Evolutionary conservation across 768 basidiomycete species (phyloP), one percentile per base, ranked within the genome.

Genomic region (Boletus patriciae): DNA sequence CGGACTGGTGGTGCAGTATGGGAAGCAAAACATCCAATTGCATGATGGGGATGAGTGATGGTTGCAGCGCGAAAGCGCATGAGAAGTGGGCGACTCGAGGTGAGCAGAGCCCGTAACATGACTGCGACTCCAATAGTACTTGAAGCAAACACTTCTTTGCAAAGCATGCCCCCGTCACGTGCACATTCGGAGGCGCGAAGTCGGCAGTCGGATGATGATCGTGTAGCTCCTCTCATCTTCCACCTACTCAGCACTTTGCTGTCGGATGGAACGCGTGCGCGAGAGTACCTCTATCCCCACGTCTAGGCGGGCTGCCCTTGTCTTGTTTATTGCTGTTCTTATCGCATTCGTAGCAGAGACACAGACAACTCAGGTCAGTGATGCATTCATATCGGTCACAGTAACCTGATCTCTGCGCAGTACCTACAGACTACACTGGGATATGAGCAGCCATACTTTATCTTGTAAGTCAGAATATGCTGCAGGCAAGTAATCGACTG

Each of bases 381-480:
- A 38, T 6, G 12, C 46, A 23, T 25, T 45, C 27, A 27, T 46
- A n/a, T 18, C 27, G 25, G 13, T 25, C 29, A 13, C 27, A 27
- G 18, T 45, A 16, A 33, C 38, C 51, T 66, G 29, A 66, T 33
- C 45, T 7, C 50, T 38, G 44, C 53, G 42, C 59, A 94, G 91
- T 87, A 93, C 73, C 84, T 96, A 15, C 90, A 94, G 70, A 84
- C 84, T 1, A 80, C 79, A 1, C 74, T 92, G 31, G 83, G 78
- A 34, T 99, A 90, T 74, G 80, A 85, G 50, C 91, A 97, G 57
- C 92, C 96, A 0, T 96, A 86, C 78, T 88, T 98, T 65, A 77
- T 92, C 59, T 92, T 94, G 92, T 92, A 64, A 59, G 89, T 69
- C 16, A 10, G 43, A 10, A 15, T n/a, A 43, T 5, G 4, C 29